These are phyloP conservation scores for Diaporthe nobilis DNA, from an alignment of 2,329 filamentous ascomycete genomes.

Conservation along the genomic window DNA sequence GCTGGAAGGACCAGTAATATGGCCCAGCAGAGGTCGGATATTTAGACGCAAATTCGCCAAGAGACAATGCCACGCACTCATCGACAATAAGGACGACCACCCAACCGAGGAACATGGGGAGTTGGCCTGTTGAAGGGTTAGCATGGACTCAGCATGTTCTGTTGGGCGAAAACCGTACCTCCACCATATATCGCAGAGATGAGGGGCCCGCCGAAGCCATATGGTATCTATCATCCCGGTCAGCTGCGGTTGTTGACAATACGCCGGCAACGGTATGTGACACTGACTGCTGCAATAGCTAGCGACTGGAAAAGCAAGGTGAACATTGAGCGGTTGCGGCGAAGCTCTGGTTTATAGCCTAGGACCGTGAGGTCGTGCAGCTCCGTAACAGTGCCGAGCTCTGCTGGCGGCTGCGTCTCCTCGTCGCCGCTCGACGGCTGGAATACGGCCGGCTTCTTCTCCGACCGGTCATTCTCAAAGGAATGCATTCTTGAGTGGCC, in stretches of 20 bases:
- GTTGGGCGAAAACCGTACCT: constrained; percentile 46
- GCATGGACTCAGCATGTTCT: neutral
- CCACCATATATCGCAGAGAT: constrained; percentile 56
- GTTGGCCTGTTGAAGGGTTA: constrained; percentile 55
- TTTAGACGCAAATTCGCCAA: constrained; percentile 65
- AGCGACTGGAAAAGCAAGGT: constrained; percentile 73
- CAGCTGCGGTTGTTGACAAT: neutral
- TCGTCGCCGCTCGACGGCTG: constrained; percentile 32
- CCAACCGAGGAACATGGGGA: constrained; percentile 71
- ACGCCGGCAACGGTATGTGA: neutral
- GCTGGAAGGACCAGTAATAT: constrained; percentile 68
- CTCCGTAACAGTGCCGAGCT: constrained; percentile 44
- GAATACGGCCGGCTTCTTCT: constrained; percentile 8
- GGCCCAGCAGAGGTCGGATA: constrained; percentile 67
- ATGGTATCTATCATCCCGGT: constrained; percentile 60
- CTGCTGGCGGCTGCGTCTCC: constrained; percentile 19
- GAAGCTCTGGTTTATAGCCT: constrained; percentile 71
- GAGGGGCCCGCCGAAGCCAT: constrained; percentile 59
- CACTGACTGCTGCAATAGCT: constrained; percentile 67
- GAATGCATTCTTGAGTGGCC: constrained; percentile 17
- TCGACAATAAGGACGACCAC: constrained; percentile 66
- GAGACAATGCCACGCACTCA: constrained; percentile 65
- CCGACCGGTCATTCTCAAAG: constrained; percentile 1
- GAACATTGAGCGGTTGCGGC: constrained; percentile 70
- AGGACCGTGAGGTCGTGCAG: constrained; percentile 55